These are phyloP conservation scores for Omphalotus olearius DNA, from an alignment of 1,284 basidiomycete genomes.

Conservation along the genomic window DNA sequence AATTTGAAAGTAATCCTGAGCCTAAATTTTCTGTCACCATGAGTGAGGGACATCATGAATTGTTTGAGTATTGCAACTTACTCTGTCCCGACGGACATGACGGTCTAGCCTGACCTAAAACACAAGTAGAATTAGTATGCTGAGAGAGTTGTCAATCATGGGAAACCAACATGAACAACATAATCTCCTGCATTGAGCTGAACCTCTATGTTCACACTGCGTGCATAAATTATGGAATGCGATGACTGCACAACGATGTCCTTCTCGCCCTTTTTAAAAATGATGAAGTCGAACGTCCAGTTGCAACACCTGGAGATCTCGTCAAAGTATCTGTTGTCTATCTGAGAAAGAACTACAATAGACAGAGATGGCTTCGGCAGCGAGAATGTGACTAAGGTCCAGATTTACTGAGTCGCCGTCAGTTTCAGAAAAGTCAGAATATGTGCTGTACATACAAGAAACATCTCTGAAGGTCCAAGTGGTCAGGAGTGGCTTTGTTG, in stretches of 20 bases:
- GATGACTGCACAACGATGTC: constrained; percentile 22
- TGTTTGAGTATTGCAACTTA: not conserved
- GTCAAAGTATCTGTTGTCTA: constrained; percentile 24
- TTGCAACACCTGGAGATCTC: constrained; percentile 22
- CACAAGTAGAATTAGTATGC: not conserved
- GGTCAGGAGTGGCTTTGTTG: constrained; percentile 29
- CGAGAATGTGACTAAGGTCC: constrained; percentile 30
- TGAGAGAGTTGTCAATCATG: not conserved
- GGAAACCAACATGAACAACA: constrained; percentile 12
- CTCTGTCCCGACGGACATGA: not conserved
- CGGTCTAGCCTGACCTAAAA: constrained; percentile 14
- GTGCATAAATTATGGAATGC: constrained; percentile 21
- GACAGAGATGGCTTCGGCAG: constrained; percentile 20
- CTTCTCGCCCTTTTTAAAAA: constrained; percentile 24
- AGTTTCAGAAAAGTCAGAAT: not conserved
- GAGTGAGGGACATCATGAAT: not conserved
- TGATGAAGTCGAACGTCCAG: constrained; percentile 26
- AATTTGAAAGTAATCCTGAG: constrained; percentile 4
- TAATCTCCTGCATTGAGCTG: constrained; percentile 26
- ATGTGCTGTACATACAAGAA: constrained; percentile 31
- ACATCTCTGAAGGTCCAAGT: constrained; percentile 47
- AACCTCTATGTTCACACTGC: constrained; percentile 27
- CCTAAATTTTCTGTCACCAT: not conserved
- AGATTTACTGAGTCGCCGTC: not conserved
- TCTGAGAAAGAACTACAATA: constrained; percentile 24